Base-by-base conservation (phyloP, 2,329 filamentous ascomycete species). In the Sporothrix humicola region DNA sequence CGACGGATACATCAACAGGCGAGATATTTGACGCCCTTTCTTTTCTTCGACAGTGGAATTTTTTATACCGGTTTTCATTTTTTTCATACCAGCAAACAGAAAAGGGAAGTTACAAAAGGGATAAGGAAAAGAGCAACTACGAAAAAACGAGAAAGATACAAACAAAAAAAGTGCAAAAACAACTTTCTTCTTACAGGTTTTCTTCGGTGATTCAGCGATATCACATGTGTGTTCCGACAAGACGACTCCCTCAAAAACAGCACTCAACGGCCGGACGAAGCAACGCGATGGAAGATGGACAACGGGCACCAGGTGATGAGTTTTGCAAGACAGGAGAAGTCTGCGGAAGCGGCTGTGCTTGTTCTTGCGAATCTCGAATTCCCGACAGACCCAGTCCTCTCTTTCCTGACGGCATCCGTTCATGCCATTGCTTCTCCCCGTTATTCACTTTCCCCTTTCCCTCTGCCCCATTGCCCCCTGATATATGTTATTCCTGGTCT, bases 401-500 rank as follows among this genome's bases (percentile, higher is more conserved):
- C 37, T 65, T 37, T 66, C 72, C 69, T 58, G 72, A 73, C 72
- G 72, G 72, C 72, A 73, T 56, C 66, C 66, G 20, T 46, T 52
- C 17, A 58, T 54, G 73, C 69, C 61, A 69, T 65, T 74, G 70
- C 56, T 50, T 71, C 46, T 69, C 6, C 3, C 61, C 42, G 42
- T 65, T 12, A 46, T 20, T 20, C n/a, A 7, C 23, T 17, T 61
- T 15, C 37, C n/a, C 48, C 63, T 63, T 23, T 37, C 44, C 15
- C 65, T 77, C 72, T 73, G 72, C 69, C 73, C 50, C 44, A 61
- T 15, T 15, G 20, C 12, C 31, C 13, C 76, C 20, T 56, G 31
- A 15, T 37, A 20, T 17, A 17, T 10, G 2, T 23, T 46, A 80
- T 88, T 71, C 76, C 90, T 92, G 91, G 87, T 87, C 90, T 93